Evolutionary conservation across 345 rosid genomes (phyloP), one percentile per base, ranked within the genome.

Genomic region (Isatis tinctoria): DNA sequence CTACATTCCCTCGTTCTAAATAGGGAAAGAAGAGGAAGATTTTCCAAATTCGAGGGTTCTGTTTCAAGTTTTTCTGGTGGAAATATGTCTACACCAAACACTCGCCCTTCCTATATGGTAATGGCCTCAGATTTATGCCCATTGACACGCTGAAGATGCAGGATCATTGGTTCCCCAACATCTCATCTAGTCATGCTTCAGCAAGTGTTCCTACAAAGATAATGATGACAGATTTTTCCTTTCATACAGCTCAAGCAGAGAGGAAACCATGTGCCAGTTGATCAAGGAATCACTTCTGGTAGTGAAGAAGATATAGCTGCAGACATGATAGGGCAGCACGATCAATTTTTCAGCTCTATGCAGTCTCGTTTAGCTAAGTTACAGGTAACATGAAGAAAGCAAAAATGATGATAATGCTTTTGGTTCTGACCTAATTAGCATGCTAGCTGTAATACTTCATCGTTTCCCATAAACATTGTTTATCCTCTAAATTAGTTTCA

Each of bases 311-410:
- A 92, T 81, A 85, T 79, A 43, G 69, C 80, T 72, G 84, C 82
- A 65, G 93, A 88, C 82, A 67, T 88, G 70, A 75, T 92, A 87
- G 96, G 81, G 79, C 87, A 82, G 13, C 99, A 90, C 82, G 87
- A 82, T 54, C 96, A 96, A 74, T 92, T 92, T 77, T 45, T 87
- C 82, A 84, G 93, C 91, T 85, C 91, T 43, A 88, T 96, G 97
- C 93, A 87, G 59, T 88, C 98, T 74, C 98, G 99, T 45, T 79
- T 92, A 53, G 85, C 90, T 17, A 96, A 89, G 82, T 82, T 96
- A 84, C 97, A 96, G 99, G 99, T 96, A 80, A 70, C 53, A 35
- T 27, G n/a, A 57, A 53, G 41, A 72, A 78, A 73, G 41, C 61
- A 68, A 33, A 74, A 62, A 49, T 60, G 60, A 60, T 65, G 58